Evolutionary conservation across 352 stramenopile genomes (phyloP).

Genomic region (Phytophthora nicotianae): DNA sequence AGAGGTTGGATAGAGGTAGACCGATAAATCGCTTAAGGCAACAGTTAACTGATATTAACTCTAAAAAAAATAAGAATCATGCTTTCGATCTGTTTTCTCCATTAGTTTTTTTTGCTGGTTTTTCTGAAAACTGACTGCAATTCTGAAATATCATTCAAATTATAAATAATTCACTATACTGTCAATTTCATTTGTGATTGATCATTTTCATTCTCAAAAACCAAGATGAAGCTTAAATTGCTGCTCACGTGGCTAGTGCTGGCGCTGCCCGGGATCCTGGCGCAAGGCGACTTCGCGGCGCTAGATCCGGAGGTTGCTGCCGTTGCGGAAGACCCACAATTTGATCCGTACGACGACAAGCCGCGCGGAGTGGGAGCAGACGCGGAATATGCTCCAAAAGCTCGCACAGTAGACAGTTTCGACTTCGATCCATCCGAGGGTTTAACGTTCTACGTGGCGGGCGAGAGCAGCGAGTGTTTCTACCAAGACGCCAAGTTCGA

Average conservation of each 20-base stretch:
- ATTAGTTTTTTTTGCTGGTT: too few relatives aligned
- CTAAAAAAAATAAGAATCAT: too few relatives aligned
- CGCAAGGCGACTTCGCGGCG: slow-evolving; percentile 41
- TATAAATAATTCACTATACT: neutral
- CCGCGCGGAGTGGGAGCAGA: slow-evolving; percentile 27
- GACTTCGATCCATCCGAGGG: slow-evolving; percentile 86
- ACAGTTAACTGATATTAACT: too few relatives aligned
- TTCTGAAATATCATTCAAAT: too few relatives aligned
- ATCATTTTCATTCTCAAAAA: neutral
- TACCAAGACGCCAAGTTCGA: slow-evolving; percentile 77
- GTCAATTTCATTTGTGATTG: neutral
- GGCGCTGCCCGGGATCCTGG: slow-evolving; percentile 8
- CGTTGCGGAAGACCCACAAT: slow-evolving; percentile 57
- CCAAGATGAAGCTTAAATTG: neutral
- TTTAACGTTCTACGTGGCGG: slow-evolving; percentile 73
- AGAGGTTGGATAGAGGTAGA: too few relatives aligned
- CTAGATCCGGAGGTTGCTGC: slow-evolving; percentile 40
- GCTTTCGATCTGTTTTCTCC: too few relatives aligned
- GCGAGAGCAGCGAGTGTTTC: slow-evolving; percentile 56
- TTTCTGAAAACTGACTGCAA: too few relatives aligned
- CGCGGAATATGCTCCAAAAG: slow-evolving; percentile 42
- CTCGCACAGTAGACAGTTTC: slow-evolving; percentile 61
- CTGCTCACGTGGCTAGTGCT: slow-evolving; percentile 15
- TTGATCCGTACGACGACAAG: slow-evolving; percentile 63
- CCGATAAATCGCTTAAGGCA: too few relatives aligned